Conservation (phyloP, 805 yeast genomes). For the Lachancea nothofagi region DNA sequence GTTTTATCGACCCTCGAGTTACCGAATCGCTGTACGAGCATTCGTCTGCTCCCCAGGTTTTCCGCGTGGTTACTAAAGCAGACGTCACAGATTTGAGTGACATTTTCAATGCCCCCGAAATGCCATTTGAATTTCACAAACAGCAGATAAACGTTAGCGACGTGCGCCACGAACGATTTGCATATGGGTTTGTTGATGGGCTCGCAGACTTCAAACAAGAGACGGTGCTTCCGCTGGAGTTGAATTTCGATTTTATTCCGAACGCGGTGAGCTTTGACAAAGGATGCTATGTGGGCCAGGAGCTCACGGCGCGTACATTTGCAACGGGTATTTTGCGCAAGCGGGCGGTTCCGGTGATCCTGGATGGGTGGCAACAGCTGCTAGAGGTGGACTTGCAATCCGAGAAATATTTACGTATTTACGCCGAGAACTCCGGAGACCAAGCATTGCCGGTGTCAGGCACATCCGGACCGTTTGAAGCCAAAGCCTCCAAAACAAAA, state of each 20-base stretch:
- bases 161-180: conserved; percentile 41
- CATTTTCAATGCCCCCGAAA: conserved; percentile 20
- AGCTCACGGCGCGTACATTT: conserved; percentile 80
- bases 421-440: not conserved
- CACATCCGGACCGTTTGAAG: conserved; percentile 11
- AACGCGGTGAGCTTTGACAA: conserved; percentile 79
- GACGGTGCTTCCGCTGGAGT: conserved; percentile 72
- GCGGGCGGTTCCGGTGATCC: conserved; percentile 65
- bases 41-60: conserved; percentile 64
- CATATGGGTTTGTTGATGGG: conserved; percentile 52
- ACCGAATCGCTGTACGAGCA: conserved; percentile 51
- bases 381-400: not conserved
- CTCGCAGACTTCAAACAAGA: conserved; percentile 41
- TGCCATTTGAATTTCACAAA: conserved; percentile 26
- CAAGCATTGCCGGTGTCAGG: conserved; percentile 36
- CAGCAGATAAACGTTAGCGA: conserved; percentile 17
- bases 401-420: conserved; percentile 8
- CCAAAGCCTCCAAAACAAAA: conserved; percentile 21
- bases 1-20: conserved; percentile 23
- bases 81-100: conserved; percentile 24
- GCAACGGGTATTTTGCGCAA: conserved; percentile 81
- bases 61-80: conserved; percentile 42
- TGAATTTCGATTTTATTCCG: conserved; percentile 65
- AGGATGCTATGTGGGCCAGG: conserved; percentile 97
- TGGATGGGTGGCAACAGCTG: conserved; percentile 12